Evolutionary conservation across 164 flowering plant species (phyloP), one percentile per base, ranked within the genome.

Genomic region (Platanus orientalis): DNA sequence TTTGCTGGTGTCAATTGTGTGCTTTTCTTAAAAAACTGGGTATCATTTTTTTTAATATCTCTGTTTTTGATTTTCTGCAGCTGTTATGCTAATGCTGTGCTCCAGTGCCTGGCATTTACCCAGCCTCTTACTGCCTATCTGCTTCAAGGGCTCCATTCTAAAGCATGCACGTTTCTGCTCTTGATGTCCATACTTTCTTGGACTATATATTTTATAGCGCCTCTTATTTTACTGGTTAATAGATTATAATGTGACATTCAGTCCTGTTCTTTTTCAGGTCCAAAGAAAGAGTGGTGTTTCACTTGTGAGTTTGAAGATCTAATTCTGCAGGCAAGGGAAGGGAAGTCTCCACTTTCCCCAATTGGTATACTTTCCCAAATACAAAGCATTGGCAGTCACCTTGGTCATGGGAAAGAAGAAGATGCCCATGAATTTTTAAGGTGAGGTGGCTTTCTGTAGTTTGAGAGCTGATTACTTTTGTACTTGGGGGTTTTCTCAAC

Each of bases 341-440:
- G 87, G 50, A 80, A 73, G 53, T 81, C 81, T 68, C 81, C 92
- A 5, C 55, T 89, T 3, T 84, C 97, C 59, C 98, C 98, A 1
- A 75, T 72, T 57, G 77, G 79, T 19, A 82, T 93, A 70, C 58
- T 82, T 7, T 82, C 86, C 56, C 78, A 74, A 63, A 66, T 78
- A 58, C 73, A 78, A 61, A 76, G 63, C 62, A 78, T 78, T 57
- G 82, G 80, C 60, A 72, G 80, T 51, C 66, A 79, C 64, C 83
- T 82, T 70, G 81, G 80, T 28, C 76, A 68, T 68, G 85, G 85
- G 25, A 79, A 55, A 58, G 80, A 79, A 65, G 86, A 82, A 72
- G 98, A 93, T 74, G 97, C 98, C 19, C 98, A 93, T 78, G 98
- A 93, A 65, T 93, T 93, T 76, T 69, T 93, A 64, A 85, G 97